Evolutionary conservation across 2,329 filamentous ascomycete genomes (phyloP).

Genomic region (Colletotrichum sublineola): DNA sequence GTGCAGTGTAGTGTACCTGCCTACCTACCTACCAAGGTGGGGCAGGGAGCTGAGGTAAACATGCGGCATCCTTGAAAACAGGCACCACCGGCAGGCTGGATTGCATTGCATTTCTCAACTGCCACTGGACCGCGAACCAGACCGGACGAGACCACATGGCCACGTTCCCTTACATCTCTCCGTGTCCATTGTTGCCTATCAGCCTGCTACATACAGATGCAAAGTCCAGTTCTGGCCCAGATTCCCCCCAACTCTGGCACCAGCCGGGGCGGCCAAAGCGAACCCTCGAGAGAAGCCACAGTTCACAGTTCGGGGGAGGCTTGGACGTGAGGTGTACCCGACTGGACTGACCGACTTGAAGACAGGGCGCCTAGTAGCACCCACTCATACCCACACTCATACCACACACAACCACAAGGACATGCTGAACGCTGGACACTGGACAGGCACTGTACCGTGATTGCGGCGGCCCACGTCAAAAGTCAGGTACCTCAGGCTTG

Average conservation of each 20-base stretch:
- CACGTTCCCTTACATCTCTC: not conserved
- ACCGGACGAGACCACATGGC: not conserved
- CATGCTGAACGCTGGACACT: constrained; percentile 6
- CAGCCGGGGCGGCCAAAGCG: constrained; percentile 5
- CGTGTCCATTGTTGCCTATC: not conserved
- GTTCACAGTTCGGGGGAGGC: not conserved
- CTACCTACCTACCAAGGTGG: not conserved
- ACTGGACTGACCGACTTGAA: not conserved
- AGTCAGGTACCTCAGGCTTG: constrained; percentile 13
- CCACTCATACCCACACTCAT: not conserved
- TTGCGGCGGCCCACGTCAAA: constrained; percentile 10
- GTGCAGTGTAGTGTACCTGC: not conserved
- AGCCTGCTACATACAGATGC: not conserved
- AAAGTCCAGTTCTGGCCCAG: not conserved
- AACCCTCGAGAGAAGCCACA: not conserved
- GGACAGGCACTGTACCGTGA: constrained; percentile 16
- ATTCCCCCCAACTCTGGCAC: not conserved
- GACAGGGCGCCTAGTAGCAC: constrained; percentile 1
- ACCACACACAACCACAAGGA: constrained; percentile 7
- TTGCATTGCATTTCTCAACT: constrained; percentile 8
- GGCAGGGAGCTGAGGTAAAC: not conserved
- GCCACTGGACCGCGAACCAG: constrained; percentile 2
- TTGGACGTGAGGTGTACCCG: not conserved
- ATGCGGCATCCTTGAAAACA: constrained; percentile 3
- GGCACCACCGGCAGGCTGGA: constrained; percentile 1